Percentiles rank a stretch among this genome's conserved stretches.
Conservation (phyloP, 306 rosid genomes). For the Trifolium pratense region DNA sequence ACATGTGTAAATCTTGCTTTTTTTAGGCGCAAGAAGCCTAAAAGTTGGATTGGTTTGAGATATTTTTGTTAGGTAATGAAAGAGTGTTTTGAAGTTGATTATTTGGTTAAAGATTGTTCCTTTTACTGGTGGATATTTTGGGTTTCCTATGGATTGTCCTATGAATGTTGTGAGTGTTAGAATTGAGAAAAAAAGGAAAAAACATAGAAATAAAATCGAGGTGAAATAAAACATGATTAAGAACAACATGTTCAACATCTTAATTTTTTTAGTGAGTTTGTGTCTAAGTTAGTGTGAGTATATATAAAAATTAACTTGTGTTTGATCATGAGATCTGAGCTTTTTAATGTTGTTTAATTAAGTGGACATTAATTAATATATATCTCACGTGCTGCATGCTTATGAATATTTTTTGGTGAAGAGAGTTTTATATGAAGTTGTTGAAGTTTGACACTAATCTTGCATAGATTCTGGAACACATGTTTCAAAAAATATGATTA, state of each 20-base stretch:
- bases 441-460: too few relatives aligned
- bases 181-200: constrained; percentile 45
- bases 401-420: too few relatives aligned
- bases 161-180: constrained; percentile 41
- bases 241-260: constrained; percentile 5
- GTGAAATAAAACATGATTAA: neutral
- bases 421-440: too few relatives aligned
- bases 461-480: too few relatives aligned
- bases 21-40: constrained; percentile 49
- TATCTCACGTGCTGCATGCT: neutral
- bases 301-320: too few relatives aligned
- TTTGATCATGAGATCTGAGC: neutral
- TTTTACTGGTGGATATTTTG: constrained; percentile 62
- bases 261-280: neutral
- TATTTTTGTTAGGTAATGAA: constrained; percentile 46
- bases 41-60: constrained; percentile 54
- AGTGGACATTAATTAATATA: neutral
- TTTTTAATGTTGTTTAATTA: neutral
- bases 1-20: constrained; percentile 56
- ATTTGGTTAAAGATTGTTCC: constrained; percentile 62
- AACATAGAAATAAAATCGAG: constrained; percentile 32
- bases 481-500: too few relatives aligned
- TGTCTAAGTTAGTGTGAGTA: neutral
- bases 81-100: constrained; percentile 54
- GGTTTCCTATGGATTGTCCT: constrained; percentile 64